A percentile compares a stretch with the other conserved stretches of the same genome.
Evolutionary conservation across 164 flowering plant species (phyloP).

Genomic region (Kalanchoe fedtschenkoi): DNA sequence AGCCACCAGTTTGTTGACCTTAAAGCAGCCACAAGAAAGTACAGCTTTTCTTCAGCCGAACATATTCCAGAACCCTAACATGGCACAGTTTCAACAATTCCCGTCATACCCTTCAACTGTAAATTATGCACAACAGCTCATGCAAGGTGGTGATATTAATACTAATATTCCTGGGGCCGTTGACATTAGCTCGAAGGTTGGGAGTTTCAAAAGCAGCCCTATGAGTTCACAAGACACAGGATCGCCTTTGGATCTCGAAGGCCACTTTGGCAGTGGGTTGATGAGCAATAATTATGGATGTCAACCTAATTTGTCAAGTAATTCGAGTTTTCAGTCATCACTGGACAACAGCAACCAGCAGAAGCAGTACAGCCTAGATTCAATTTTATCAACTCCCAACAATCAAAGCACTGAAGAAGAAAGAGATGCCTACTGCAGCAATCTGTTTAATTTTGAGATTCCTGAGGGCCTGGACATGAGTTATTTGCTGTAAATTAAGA

Average conservation of each 20-base stretch:
- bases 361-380: background rate
- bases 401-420: background rate
- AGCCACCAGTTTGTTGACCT: constrained; percentile 35
- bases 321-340: background rate
- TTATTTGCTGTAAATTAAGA: background rate
- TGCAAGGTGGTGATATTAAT: background rate
- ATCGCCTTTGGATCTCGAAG: background rate
- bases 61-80: background rate
- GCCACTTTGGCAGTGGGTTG: background rate
- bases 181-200: constrained; percentile 1
- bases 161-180: background rate
- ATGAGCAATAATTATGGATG: background rate
- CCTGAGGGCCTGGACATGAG: constrained; percentile 4
- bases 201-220: constrained; percentile 2
- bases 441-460: background rate
- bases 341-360: background rate
- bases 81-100: constrained; percentile 1
- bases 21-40: constrained; percentile 8
- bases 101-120: background rate
- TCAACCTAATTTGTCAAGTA: background rate
- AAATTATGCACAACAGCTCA: constrained; percentile 2
- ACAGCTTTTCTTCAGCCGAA: background rate
- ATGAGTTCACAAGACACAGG: background rate
- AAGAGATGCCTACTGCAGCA: background rate
- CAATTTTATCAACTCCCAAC: background rate